These are phyloP conservation scores for Debaryomycetaceae sp. DNA, from an alignment of 1,139 yeast species.

Conservation along the genomic window DNA sequence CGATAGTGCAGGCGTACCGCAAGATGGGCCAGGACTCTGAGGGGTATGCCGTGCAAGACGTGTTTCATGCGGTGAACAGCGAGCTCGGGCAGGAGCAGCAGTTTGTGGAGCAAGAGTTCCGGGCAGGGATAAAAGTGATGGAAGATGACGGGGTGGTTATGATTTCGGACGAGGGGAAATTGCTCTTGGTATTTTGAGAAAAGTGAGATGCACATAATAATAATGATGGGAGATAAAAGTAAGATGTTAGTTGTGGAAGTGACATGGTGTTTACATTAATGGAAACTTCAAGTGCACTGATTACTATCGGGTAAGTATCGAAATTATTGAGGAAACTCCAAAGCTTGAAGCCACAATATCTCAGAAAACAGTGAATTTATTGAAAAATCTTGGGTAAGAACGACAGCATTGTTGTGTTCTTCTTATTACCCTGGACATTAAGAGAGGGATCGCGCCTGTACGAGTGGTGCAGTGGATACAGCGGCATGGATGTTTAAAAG, in stretches of 20 bases:
- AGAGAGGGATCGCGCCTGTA: too few relatives aligned
- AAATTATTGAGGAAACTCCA: neutral
- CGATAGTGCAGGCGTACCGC: too few relatives aligned
- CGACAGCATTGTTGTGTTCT: too few relatives aligned
- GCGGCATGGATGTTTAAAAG: too few relatives aligned
- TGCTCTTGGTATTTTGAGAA: neutral
- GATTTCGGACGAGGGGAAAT: neutral
- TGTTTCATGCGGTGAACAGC: constrained; percentile 37
- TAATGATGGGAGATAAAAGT: too few relatives aligned
- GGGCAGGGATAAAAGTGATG: constrained; percentile 42
- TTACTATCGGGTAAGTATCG: neutral
- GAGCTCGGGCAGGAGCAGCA: constrained; percentile 51
- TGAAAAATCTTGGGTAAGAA: neutral
- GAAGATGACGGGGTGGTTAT: constrained; percentile 49
- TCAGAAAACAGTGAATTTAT: neutral
- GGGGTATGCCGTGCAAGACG: constrained; percentile 32
- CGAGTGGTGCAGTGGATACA: too few relatives aligned
- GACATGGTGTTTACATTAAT: too few relatives aligned
- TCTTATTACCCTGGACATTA: too few relatives aligned
- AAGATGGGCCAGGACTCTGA: too few relatives aligned
- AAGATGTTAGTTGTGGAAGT: too few relatives aligned
- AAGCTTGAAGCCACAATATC: neutral
- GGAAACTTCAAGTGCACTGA: too few relatives aligned
- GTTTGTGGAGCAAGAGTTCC: constrained; percentile 41
- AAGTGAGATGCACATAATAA: too few relatives aligned